A percentile compares a stretch with the other conserved stretches of the same genome.
These are phyloP conservation scores for Skeletonema tropicum DNA, from an alignment of 108 stramenopile genomes.

Conservation along the genomic window DNA sequence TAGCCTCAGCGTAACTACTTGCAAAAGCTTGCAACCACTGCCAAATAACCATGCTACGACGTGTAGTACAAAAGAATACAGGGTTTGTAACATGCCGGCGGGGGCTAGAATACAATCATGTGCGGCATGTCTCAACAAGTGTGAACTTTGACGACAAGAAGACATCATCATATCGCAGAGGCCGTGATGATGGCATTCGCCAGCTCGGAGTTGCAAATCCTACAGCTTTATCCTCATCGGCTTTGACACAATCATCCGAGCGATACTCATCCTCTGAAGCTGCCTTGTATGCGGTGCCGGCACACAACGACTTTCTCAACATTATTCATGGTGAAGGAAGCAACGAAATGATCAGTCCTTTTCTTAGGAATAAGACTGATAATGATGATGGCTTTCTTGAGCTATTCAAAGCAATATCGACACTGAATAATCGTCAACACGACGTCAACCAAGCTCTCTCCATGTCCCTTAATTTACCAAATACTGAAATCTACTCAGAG, in stretches of 20 bases:
- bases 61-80: background rate
- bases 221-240: background rate
- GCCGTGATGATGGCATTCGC: background rate
- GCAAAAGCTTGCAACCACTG: no score
- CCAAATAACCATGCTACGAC: background rate
- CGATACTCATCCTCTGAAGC: background rate
- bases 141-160: background rate
- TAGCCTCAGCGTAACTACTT: no score
- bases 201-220: background rate
- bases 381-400: background rate
- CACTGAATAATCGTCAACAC: background rate
- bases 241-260: background rate
- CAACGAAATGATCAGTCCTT: conserved; percentile 1
- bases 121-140: background rate
- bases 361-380: background rate
- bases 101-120: background rate
- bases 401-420: conserved; percentile 10
- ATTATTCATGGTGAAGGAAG: background rate
- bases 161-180: background rate
- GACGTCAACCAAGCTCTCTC: background rate
- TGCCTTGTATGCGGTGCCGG: background rate
- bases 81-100: background rate
- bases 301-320: background rate
- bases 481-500: conserved; percentile 1
- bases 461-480: background rate